Evolutionary conservation across 495 filamentous ascomycete species (phyloP).

Genomic region (Schizothecium vesticola): DNA sequence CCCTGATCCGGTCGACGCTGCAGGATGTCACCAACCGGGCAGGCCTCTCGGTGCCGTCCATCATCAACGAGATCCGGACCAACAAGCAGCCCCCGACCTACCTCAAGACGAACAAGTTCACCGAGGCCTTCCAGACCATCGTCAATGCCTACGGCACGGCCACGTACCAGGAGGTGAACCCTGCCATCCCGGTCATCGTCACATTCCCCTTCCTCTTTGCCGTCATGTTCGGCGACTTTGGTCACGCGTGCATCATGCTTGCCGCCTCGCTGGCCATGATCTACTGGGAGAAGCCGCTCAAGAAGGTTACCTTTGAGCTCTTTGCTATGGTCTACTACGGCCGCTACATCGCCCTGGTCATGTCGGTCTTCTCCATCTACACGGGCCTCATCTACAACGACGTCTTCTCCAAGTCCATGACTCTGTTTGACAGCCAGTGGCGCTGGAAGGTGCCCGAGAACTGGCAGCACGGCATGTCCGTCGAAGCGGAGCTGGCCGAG

Average conservation of each 20-base stretch:
- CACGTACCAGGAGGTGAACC: slow-evolving; percentile 96
- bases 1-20: slow-evolving; percentile 89
- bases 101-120: slow-evolving; percentile 96
- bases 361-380: slow-evolving; percentile 95
- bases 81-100: slow-evolving; percentile 96
- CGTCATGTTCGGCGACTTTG: slow-evolving; percentile 98
- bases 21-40: slow-evolving; percentile 96
- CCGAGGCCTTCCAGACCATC: slow-evolving; percentile 96
- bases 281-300: slow-evolving; percentile 85
- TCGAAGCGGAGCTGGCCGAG: slow-evolving; percentile 56
- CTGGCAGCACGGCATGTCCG: slow-evolving; percentile 52
- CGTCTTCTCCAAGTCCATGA: slow-evolving; percentile 86
- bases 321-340: slow-evolving; percentile 98
- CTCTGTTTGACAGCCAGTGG: slow-evolving; percentile 86
- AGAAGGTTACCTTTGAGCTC: slow-evolving; percentile 87
- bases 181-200: slow-evolving; percentile 85
- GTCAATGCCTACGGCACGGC: slow-evolving; percentile 96
- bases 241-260: slow-evolving; percentile 85
- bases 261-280: slow-evolving; percentile 82
- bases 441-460: slow-evolving; percentile 62
- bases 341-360: slow-evolving; percentile 96
- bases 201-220: slow-evolving; percentile 98
- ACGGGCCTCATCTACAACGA: slow-evolving; percentile 98
- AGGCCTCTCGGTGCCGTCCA: slow-evolving; percentile 89
- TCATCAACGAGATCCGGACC: slow-evolving; percentile 93